phyloP scores from a whole-genome alignment of 2,329 filamentous ascomycete species.

The Nothomitra cinnamomea region DNA sequence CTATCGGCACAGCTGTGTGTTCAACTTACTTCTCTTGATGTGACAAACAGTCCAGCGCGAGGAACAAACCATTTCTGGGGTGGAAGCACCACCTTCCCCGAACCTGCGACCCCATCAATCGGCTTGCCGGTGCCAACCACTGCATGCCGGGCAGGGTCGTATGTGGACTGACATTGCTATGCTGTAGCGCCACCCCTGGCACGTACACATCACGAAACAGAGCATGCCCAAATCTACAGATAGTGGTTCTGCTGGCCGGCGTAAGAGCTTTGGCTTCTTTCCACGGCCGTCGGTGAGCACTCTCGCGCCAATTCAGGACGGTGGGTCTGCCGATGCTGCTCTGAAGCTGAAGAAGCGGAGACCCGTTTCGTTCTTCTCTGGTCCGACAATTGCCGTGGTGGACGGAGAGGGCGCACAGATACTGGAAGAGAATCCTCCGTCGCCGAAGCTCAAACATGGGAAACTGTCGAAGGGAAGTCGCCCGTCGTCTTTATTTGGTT shows the following conservation, averaged over 20 bases:
- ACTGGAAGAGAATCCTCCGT: neutral
- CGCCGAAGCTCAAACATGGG: conserved; percentile 21
- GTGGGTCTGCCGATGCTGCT: neutral
- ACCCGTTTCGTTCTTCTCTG: conserved; percentile 4
- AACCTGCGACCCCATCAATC: neutral
- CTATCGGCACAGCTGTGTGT: neutral
- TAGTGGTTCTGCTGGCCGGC: neutral
- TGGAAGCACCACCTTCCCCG: neutral
- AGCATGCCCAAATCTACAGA: conserved; percentile 3
- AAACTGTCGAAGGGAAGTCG: conserved; percentile 28
- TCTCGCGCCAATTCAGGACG: conserved; percentile 5
- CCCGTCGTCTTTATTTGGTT: conserved; percentile 39
- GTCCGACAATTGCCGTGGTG: neutral
- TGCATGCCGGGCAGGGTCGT: no score
- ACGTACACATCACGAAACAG: neutral
- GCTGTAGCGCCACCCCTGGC: neutral
- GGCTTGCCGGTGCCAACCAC: neutral
- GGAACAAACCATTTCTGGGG: no score
- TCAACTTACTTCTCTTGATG: neutral
- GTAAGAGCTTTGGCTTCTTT: conserved; percentile 6
- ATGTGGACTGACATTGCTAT: neutral
- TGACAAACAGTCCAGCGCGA: neutral
- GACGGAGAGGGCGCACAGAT: neutral
- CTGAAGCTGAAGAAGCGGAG: conserved; percentile 5
- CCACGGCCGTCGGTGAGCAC: neutral